Conservation (phyloP, 305 asterid genomes). For the Fraxinus sp. region DNA sequence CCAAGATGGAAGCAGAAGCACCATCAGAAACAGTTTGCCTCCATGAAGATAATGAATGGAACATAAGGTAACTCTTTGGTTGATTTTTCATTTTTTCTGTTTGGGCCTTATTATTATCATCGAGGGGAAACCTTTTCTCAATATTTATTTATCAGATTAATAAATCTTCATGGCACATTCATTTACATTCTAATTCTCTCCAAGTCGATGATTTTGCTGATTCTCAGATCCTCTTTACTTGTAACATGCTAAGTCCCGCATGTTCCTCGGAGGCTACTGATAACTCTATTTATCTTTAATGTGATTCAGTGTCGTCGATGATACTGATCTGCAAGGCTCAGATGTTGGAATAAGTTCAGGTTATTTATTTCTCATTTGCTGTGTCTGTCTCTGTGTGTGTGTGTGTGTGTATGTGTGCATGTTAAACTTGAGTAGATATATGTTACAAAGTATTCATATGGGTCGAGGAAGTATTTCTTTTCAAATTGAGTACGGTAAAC, state of each 20-base stretch:
- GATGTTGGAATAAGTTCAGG: slow-evolving; percentile 50
- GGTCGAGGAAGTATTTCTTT: not conserved
- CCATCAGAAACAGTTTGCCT: slow-evolving; percentile 50
- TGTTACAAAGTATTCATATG: not conserved
- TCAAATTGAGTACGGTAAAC: not conserved
- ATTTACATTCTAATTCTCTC: slow-evolving; percentile 4
- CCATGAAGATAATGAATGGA: slow-evolving; percentile 92
- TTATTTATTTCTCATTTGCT: slow-evolving; percentile 18
- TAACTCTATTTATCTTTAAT: slow-evolving; percentile 15
- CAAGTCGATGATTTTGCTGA: not conserved
- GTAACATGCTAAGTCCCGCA: not conserved
- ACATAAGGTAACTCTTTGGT: slow-evolving; percentile 58
- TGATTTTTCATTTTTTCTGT: not conserved
- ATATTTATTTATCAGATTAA: not conserved
- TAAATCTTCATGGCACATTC: not conserved
- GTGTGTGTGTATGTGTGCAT: too few relatives aligned
- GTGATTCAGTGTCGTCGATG: slow-evolving; percentile 75
- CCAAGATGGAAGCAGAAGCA: slow-evolving; percentile 60
- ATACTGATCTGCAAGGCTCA: slow-evolving; percentile 42
- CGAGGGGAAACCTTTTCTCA: not conserved
- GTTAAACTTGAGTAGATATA: not conserved
- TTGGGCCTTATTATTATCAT: not conserved
- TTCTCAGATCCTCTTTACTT: slow-evolving; percentile 1
- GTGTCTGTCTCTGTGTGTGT: too few relatives aligned
- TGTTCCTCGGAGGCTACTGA: slow-evolving; percentile 4